Evolutionary conservation across 192 early-diverging fungal genomes (phyloP), one percentile per base, ranked within the genome.

Genomic region (Umbelopsis vinacea): DNA sequence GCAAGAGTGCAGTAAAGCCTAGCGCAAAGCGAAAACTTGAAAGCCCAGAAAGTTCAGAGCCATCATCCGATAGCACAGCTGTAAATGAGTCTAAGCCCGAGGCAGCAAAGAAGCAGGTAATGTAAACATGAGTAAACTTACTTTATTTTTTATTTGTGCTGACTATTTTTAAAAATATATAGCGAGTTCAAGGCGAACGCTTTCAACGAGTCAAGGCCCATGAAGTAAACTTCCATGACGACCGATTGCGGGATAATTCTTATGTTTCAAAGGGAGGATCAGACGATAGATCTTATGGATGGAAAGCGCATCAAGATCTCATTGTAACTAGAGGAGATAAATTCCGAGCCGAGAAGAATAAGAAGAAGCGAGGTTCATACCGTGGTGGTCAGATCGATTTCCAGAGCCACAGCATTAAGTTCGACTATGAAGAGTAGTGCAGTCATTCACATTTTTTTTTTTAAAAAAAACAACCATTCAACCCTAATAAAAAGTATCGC

Each of bases 311-410:
- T 76, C 85, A 87, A 80, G 97, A 99, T 68, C 86, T 99, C 73
- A 91, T 96, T 68, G 90, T 92, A 50, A 95, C 91, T 17, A 84
- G 91, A 37, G 97, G 97, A 50, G 95, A 95, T 82, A 89, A 90
- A 26, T 99, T 99, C 87, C 89, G 94, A 46, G 91, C 91, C 14
- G 96, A 97, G 75, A 99, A 99, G 89, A 94, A 93, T 71, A 98
- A 98, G 86, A 98, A 98, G 85, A 97, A 97, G 88, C 85, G 93
- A 63, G 96, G 96, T 24, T 90, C 92, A 47, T 98, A 98, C 87
- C 89, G 91, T 68, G 97, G 97, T 35, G 97, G 97, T 23, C 77
- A 84, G 66, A 98, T 98, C 70, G 91, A 93, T 70, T 89, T 92
- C 66, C 83, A 81, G 40, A 92, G 92, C 24, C 90, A 95, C 78